These are phyloP conservation scores for Aureobasidium uvarum DNA, from an alignment of 2,329 filamentous ascomycete species.

Conservation along the genomic window DNA sequence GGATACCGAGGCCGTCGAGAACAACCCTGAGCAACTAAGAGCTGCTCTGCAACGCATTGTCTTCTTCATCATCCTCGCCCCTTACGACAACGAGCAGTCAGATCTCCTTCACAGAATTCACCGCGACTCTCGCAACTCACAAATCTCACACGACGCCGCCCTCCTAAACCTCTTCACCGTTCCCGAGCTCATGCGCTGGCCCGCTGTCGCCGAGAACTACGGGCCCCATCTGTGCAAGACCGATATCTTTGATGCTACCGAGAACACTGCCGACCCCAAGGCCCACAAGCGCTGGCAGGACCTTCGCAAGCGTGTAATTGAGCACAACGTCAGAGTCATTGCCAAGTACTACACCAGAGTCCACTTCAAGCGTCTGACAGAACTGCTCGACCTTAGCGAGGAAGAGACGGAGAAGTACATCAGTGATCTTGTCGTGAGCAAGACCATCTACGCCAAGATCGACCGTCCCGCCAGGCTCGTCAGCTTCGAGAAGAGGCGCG, in stretches of 20 bases:
- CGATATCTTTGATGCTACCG: constrained; percentile 76
- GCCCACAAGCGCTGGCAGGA: constrained; percentile 87
- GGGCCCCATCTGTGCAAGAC: constrained; percentile 83
- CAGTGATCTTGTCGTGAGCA: constrained; percentile 91
- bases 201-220: constrained; percentile 83
- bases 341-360: constrained; percentile 99
- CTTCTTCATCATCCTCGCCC: constrained; percentile 94
- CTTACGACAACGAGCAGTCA: constrained; percentile 97
- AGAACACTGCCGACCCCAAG: constrained; percentile 65
- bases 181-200: constrained; percentile 97
- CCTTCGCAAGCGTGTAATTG: constrained; percentile 95
- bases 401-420: constrained; percentile 99
- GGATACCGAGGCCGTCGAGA: constrained; percentile 92
- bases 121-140: constrained; percentile 75
- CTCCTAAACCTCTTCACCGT: constrained; percentile 93
- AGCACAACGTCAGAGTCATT: constrained; percentile 96
- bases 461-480: constrained; percentile 90
- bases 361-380: constrained; percentile 82
- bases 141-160: constrained; percentile 72
- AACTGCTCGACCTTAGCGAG: constrained; percentile 86
- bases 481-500: constrained; percentile 89
- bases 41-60: constrained; percentile 91
- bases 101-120: constrained; percentile 93
- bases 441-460: constrained; percentile 98
- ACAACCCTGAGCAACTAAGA: constrained; percentile 79